phyloP scores from a whole-genome alignment of 352 stramenopile species.

The Albugo laibachii region DNA sequence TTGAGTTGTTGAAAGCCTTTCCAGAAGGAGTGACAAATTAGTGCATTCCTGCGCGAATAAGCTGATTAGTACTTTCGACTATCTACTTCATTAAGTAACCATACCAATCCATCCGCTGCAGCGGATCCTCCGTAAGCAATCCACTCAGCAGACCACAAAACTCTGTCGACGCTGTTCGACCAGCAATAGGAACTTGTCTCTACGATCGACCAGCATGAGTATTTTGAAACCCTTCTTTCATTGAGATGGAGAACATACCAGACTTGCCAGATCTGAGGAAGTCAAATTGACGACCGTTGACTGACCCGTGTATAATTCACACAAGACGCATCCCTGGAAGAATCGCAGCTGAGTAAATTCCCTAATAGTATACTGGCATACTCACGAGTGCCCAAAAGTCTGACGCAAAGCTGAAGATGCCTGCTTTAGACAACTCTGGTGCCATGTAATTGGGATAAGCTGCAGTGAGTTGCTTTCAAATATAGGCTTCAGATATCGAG shows the following conservation, averaged over 20 bases:
- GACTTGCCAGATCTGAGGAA: slow-evolving; percentile 45
- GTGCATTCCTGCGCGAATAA: slow-evolving; percentile 20
- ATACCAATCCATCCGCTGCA: slow-evolving; percentile 55
- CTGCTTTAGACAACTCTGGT: slow-evolving; percentile 74
- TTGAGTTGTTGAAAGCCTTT: slow-evolving; percentile 9
- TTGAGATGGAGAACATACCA: slow-evolving; percentile 15
- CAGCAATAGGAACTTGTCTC: slow-evolving; percentile 19
- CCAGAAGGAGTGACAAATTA: slow-evolving; percentile 61
- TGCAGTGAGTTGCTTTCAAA: slow-evolving; percentile 18
- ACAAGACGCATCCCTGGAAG: slow-evolving; percentile 56
- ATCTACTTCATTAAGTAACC: neutral
- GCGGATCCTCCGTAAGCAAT: slow-evolving; percentile 50
- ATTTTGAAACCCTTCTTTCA: neutral
- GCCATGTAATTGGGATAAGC: slow-evolving; percentile 85
- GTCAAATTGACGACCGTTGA: slow-evolving; percentile 55
- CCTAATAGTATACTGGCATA: neutral
- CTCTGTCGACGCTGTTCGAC: slow-evolving; percentile 23
- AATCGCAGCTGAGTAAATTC: neutral
- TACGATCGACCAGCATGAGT: neutral
- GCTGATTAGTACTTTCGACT: slow-evolving; percentile 3
- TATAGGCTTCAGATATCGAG: slow-evolving; percentile 1
- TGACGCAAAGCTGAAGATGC: slow-evolving; percentile 77
- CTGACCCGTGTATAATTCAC: slow-evolving; percentile 38
- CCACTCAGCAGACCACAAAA: slow-evolving; percentile 38
- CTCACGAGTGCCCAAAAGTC: slow-evolving; percentile 73